Conservation (phyloP, 176 grass and related monocot species). For the Cenchrus americanus region DNA sequence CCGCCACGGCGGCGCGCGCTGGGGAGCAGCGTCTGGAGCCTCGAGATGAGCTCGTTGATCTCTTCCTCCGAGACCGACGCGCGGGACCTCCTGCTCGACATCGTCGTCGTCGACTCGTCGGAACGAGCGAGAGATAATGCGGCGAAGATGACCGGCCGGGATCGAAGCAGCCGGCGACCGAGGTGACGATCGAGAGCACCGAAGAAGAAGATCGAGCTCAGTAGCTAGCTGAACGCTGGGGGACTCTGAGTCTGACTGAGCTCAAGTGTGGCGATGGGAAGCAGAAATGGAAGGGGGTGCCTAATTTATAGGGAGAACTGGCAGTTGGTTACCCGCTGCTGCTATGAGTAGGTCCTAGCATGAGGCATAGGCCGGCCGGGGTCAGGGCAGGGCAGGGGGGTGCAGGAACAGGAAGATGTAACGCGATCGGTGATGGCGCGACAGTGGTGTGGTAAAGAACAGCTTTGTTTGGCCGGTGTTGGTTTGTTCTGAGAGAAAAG, state of each 20-base stretch:
- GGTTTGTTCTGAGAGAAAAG: no score
- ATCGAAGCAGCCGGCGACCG: neutral
- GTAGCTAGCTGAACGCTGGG: neutral
- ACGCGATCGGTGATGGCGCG: neutral
- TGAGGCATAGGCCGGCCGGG: neutral
- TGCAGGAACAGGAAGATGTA: neutral
- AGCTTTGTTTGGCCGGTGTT: no score
- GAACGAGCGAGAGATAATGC: neutral
- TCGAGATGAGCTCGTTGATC: slow-evolving; percentile 84
- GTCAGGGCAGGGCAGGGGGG: neutral
- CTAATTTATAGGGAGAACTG: slow-evolving; percentile 41
- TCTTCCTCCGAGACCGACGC: slow-evolving; percentile 66
- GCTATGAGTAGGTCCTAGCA: neutral
- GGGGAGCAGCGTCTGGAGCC: slow-evolving; percentile 73
- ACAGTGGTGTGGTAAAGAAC: neutral
- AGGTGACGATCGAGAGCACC: neutral
- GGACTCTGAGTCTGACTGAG: neutral
- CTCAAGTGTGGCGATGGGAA: slow-evolving; percentile 35
- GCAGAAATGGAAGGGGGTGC: neutral
- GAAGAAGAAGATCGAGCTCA: neutral
- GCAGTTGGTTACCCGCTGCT: neutral
- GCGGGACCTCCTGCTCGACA: slow-evolving; percentile 63
- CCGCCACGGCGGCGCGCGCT: slow-evolving; percentile 37
- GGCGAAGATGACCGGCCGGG: neutral
- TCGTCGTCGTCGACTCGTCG: neutral